A percentile compares a stretch with the other conserved stretches of the same genome.
These are phyloP conservation scores for Hymenoscyphus repandus DNA, from an alignment of 2,329 filamentous ascomycete genomes.

Conservation along the genomic window DNA sequence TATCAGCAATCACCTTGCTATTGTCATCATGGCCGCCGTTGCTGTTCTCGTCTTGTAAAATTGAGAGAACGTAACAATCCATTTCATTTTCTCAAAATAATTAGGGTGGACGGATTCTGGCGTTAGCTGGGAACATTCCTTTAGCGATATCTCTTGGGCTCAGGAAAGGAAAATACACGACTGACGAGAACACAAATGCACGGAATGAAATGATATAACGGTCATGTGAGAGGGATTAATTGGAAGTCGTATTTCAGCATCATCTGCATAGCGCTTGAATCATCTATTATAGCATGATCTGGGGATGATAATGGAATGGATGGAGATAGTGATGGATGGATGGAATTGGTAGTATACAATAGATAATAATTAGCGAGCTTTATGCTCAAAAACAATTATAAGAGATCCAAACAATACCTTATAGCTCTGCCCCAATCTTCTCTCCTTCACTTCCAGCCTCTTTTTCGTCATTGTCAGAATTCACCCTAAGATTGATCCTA, in stretches of 20 bases:
- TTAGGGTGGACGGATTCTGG: not conserved
- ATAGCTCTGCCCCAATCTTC: too few species aligned
- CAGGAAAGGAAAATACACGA: not conserved
- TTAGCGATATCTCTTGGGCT: not conserved
- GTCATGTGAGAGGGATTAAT: not conserved
- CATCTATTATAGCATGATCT: not conserved
- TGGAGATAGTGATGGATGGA: too few species aligned
- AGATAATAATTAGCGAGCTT: too few species aligned
- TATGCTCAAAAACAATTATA: too few species aligned
- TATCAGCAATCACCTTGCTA: conserved; percentile 1
- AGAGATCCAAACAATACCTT: too few species aligned
- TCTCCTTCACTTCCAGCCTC: too few species aligned
- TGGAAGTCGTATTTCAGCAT: not conserved
- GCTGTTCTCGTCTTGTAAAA: conserved; percentile 16
- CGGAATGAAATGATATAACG: too few species aligned
- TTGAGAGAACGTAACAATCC: not conserved
- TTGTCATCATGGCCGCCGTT: conserved; percentile 3
- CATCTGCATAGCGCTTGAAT: not conserved
- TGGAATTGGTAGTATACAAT: too few species aligned
- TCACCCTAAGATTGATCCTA: too few species aligned
- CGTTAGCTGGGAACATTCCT: not conserved
- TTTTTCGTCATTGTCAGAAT: too few species aligned
- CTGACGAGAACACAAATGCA: not conserved
- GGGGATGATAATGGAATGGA: not conserved
- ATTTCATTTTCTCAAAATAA: not conserved